A percentile compares a stretch with the other conserved stretches of the same genome.
These are phyloP conservation scores for Apophysomyces sp. DNA, from an alignment of 371 early-diverging fungal genomes.

Conservation along the genomic window DNA sequence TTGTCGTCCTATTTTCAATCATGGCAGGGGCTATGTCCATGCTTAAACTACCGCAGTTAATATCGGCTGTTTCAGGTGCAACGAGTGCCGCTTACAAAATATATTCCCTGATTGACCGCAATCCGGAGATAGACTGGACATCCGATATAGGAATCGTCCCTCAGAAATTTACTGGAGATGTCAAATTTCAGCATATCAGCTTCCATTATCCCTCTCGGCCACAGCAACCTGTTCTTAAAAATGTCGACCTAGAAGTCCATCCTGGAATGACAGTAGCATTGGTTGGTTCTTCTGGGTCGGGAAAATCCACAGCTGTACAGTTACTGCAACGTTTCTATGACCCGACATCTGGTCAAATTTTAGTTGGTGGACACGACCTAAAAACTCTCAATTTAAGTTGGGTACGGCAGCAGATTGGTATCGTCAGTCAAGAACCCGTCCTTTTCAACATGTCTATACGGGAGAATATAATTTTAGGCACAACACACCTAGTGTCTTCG, in stretches of 20 bases:
- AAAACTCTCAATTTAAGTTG: slow-evolving; percentile 40
- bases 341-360: slow-evolving; percentile 41
- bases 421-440: slow-evolving; percentile 63
- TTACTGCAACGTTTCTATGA: slow-evolving; percentile 69
- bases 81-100: slow-evolving; percentile 59
- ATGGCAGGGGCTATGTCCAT: slow-evolving; percentile 28
- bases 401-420: slow-evolving; percentile 39
- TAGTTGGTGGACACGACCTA: slow-evolving; percentile 45
- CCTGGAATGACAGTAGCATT: slow-evolving; percentile 67
- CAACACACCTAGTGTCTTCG: slow-evolving; percentile 19
- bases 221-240: slow-evolving; percentile 60
- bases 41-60: slow-evolving; percentile 46
- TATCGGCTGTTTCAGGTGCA: slow-evolving; percentile 55
- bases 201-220: slow-evolving; percentile 80
- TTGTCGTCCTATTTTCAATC: slow-evolving; percentile 61
- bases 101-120: slow-evolving; percentile 71
- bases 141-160: slow-evolving; percentile 43
- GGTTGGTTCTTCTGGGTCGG: slow-evolving; percentile 69
- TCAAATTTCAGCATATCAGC: slow-evolving; percentile 52
- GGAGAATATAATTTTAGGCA: slow-evolving; percentile 36
- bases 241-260: slow-evolving; percentile 57
- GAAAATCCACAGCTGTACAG: slow-evolving; percentile 65
- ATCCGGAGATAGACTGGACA: slow-evolving; percentile 55
- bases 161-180: slow-evolving; percentile 27
- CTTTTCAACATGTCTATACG: slow-evolving; percentile 50